These are phyloP conservation scores for Metschnikowia peoriensis DNA, from an alignment of 805 yeast genomes.

Conservation along the genomic window DNA sequence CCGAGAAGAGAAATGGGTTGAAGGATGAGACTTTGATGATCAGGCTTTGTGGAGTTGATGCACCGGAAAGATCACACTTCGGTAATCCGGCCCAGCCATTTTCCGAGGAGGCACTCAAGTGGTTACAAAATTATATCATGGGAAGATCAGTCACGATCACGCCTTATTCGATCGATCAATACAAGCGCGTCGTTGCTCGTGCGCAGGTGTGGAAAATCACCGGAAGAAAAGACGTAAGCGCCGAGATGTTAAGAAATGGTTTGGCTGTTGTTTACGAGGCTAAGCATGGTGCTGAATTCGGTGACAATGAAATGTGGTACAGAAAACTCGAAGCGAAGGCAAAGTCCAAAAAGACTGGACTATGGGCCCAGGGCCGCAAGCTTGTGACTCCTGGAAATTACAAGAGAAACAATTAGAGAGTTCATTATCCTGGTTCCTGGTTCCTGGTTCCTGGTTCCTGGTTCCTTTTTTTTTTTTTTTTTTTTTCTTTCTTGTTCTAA, in stretches of 20 bases:
- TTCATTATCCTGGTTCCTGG: not conserved
- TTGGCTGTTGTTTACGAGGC: conserved; percentile 88
- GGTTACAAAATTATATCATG: conserved; percentile 66
- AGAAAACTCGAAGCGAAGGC: conserved; percentile 61
- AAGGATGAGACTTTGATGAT: conserved; percentile 73
- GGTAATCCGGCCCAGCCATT: conserved; percentile 91
- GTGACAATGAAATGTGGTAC: conserved; percentile 65
- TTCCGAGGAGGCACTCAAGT: conserved; percentile 76
- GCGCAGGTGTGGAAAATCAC: conserved; percentile 56
- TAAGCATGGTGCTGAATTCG: conserved; percentile 78
- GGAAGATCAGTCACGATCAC: conserved; percentile 71
- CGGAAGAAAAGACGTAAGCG: conserved; percentile 77
- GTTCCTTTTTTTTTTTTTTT: not conserved
- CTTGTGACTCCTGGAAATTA: conserved; percentile 76
- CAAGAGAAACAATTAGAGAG: conserved; percentile 39
- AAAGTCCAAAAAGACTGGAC: conserved; percentile 53
- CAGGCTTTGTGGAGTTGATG: conserved; percentile 90
- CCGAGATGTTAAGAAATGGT: conserved; percentile 82
- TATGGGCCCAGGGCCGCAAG: conserved; percentile 60
- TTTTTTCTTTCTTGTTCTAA: not conserved
- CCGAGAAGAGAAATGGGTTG: conserved; percentile 46
- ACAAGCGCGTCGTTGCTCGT: conserved; percentile 81
- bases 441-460: not conserved
- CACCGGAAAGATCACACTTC: conserved; percentile 93
- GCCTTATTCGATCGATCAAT: conserved; percentile 84